A percentile compares a stretch with the other conserved stretches of the same genome.
Conservation (phyloP, 768 basidiomycete species). For the Leccinum incarnatum region DNA sequence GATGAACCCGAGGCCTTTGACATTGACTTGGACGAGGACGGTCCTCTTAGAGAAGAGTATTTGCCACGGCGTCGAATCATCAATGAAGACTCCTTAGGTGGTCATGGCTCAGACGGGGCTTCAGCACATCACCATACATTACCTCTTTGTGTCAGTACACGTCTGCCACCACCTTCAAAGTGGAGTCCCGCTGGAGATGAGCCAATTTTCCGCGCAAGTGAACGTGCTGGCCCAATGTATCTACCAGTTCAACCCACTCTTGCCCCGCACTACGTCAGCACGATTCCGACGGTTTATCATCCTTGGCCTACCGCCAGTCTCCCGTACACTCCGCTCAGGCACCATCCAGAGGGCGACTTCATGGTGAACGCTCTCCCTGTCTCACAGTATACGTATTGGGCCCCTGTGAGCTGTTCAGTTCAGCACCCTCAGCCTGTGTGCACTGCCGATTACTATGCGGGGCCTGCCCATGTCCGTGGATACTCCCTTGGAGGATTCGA, state of each 20-base stretch:
- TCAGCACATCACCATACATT: constrained; percentile 9
- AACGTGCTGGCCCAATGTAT: constrained; percentile 55
- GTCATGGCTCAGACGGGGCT: not conserved
- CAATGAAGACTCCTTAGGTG: constrained; percentile 12
- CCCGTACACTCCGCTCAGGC: constrained; percentile 24
- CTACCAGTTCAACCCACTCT: constrained; percentile 59
- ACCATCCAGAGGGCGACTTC: constrained; percentile 15
- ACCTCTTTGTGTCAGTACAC: constrained; percentile 24
- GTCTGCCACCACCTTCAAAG: constrained; percentile 69
- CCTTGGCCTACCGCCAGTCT: constrained; percentile 21
- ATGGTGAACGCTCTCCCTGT: constrained; percentile 7
- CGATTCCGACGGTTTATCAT: constrained; percentile 31
- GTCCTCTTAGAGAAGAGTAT: constrained; percentile 79
- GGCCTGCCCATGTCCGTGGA: constrained; percentile 52
- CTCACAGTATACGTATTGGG: constrained; percentile 25
- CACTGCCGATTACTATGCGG: constrained; percentile 46
- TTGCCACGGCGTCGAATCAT: constrained; percentile 60
- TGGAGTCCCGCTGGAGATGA: constrained; percentile 84
- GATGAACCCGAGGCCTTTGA: constrained; percentile 52
- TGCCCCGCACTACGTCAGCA: constrained; percentile 34
- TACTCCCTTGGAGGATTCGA: constrained; percentile 61
- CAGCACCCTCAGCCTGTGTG: constrained; percentile 59
- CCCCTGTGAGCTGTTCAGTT: constrained; percentile 33
- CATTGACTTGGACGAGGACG: constrained; percentile 81
- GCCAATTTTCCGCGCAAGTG: constrained; percentile 57